Base-by-base conservation (phyloP, 805 yeast genomes). In the Wickerhamiella sorbophila region DNA sequence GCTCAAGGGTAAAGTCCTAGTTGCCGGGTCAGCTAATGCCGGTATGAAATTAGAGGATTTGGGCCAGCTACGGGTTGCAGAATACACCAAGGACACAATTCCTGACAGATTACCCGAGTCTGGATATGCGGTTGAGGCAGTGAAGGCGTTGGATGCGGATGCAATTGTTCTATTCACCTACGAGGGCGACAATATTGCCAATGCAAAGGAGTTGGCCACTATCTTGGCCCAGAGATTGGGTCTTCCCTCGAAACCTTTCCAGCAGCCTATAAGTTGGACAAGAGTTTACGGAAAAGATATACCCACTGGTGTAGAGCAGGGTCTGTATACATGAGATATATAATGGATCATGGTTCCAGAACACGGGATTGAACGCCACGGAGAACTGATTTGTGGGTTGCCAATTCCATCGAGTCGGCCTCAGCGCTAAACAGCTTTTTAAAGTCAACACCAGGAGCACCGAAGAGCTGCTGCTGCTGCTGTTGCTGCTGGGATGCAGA, bases 161-260 rank as follows among this genome's bases (percentile, higher is more conserved):
- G 61, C 58, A 1, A 31, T 59, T 1, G 71, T 73, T 9, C 65
- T 73, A 15, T 77, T 69, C 55, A 93, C 79, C 1, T 85, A 83
- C 58, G 96, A 87, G 57, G 96, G 97, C 27, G 96, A 87, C 58
- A 88, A 88, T 57, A 71, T 77, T 22, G 54, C 59, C 17, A 95
- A 86, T 57, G 91, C 93, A 5, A 64, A 64, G 34, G 47, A 55
- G 8, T 58, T 79, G 46, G 75, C 81, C 2, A 47, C 48, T 10
- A 57, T 59, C 26, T 56, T 67, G 2, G 48, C 56, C 4, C 49
- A 59, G 4, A 46, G 63, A 16, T 50, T 64, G 21, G 55, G 49
- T 4, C 40, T 51, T 10, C 48, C 50, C 4, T 32, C 41, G 5
- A 34, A 34, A 39, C 50, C 9, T n/a, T 38, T 34, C 47, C 50